Conservation (phyloP, 2,329 filamentous ascomycete species). For the Exophiala sideris region DNA sequence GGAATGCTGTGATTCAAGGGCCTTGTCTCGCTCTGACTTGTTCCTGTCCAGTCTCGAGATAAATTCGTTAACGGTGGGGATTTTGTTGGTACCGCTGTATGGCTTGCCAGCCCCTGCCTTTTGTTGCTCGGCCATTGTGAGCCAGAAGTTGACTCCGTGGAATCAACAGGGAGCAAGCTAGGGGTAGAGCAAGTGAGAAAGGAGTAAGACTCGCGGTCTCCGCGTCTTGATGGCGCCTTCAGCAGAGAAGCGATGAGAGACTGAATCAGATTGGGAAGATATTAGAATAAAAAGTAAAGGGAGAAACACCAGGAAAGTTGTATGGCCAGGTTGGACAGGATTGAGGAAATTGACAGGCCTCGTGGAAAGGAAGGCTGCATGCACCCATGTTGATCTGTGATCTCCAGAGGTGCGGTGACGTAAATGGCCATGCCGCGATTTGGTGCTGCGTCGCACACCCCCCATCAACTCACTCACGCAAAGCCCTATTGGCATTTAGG, state of each 20-base stretch:
- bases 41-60: conserved; percentile 73
- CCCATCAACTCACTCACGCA: no score
- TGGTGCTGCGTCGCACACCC: no score
- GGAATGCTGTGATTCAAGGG: conserved; percentile 59
- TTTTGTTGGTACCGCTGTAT: conserved; percentile 78
- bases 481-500: no score
- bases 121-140: conserved; percentile 32
- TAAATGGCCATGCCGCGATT: no score
- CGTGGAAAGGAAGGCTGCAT: background rate
- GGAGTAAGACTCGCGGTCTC: background rate
- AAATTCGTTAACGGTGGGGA: conserved; percentile 85
- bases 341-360: background rate
- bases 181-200: background rate
- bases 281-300: background rate
- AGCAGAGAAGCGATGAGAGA: background rate
- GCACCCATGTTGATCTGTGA: background rate
- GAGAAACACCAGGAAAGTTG: background rate
- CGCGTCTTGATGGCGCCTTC: no score
- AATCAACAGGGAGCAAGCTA: background rate
- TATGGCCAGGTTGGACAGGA: background rate
- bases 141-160: background rate
- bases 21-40: conserved; percentile 70
- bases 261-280: background rate
- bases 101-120: conserved; percentile 57
- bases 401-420: no score